Percentiles rank a stretch among this genome's conserved stretches.
phyloP scores from a whole-genome alignment of 2,329 filamentous ascomycete species.

The Pseudogymnoascus sp. region DNA sequence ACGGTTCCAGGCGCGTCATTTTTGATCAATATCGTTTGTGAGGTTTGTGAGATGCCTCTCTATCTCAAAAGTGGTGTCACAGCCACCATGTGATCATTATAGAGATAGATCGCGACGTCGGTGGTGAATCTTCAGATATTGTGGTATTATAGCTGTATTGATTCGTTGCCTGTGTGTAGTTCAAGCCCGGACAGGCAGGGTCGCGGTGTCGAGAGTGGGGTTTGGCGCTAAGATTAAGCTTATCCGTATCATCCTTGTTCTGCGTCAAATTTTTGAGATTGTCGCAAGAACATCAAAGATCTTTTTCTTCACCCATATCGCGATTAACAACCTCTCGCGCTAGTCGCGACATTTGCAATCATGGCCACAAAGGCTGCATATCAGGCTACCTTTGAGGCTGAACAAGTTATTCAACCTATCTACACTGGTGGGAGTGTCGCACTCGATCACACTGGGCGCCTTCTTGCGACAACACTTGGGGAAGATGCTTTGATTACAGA shows the following conservation, averaged over 20 bases:
- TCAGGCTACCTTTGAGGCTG: conserved; percentile 85
- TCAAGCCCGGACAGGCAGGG: not conserved
- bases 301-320: not conserved
- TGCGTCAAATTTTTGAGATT: conserved; percentile 9
- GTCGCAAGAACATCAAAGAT: conserved; percentile 9
- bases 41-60: not conserved
- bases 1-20: conserved; percentile 22
- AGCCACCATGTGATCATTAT: not conserved
- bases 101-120: not conserved
- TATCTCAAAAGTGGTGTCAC: not conserved
- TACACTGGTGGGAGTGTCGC: conserved; percentile 87
- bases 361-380: conserved; percentile 57
- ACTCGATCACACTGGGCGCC: conserved; percentile 70
- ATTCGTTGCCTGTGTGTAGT: not conserved
- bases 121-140: not conserved
- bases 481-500: conserved; percentile 88
- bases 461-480: conserved; percentile 82
- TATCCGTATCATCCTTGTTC: conserved; percentile 11
- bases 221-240: conserved; percentile 12
- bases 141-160: not conserved
- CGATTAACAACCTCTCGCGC: not conserved
- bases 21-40: not conserved
- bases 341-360: conserved; percentile 16
- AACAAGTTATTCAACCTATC: conserved; percentile 79
- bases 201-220: conserved; percentile 4